Evolutionary conservation across 1,284 basidiomycete species (phyloP), one percentile per base, ranked within the genome.

Genomic region (Boletus sp.): DNA sequence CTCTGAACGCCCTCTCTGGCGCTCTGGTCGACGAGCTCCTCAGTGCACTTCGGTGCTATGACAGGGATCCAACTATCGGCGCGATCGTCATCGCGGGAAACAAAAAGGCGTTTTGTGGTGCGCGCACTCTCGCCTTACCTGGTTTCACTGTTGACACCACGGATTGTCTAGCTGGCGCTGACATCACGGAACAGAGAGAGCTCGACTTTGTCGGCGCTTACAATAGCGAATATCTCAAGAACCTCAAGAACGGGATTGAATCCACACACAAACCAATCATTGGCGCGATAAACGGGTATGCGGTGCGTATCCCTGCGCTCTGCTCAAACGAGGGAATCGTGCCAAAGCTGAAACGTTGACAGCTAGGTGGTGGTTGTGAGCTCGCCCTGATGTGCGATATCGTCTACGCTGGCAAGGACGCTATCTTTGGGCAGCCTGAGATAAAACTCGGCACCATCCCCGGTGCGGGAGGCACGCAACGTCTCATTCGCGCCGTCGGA

Each of bases 391-490:
- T 81, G 74, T 76, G 57, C 35, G 69, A 61, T n/a, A 58, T 62
- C 25, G 69, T 84, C 53, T 72, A 81, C 52, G 80, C 79, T n/a
- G 73, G 78, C 2, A 72, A 74, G 9, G 75, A 67, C 33, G 80
- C 83, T 16, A 71, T 70, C 34, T 84, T 85, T 54, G 81, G 78
- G 38, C 83, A 84, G 57, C 83, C 83, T 27, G 82, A 85, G 61
- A 80, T 84, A 67, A 84, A 79, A 54, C 74, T 86, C 41, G 83
- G 83, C 49, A 82, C 83, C 44, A 84, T 86, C 52, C 83, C 83
- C 20, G 80, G 81, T 8, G 77, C 76, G 14, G 78, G 78, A 20
- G 78, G 78, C 17, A 78, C 78, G 0, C 79, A 81, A 55, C 71
- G 77, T 41, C 72, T 85, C 16, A 78, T 78, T 35, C 71, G 72